A percentile compares a stretch with the other conserved stretches of the same genome.
These are phyloP conservation scores for Lobosporangium transversale DNA, from an alignment of 192 early-diverging fungal genomes.

Conservation along the genomic window DNA sequence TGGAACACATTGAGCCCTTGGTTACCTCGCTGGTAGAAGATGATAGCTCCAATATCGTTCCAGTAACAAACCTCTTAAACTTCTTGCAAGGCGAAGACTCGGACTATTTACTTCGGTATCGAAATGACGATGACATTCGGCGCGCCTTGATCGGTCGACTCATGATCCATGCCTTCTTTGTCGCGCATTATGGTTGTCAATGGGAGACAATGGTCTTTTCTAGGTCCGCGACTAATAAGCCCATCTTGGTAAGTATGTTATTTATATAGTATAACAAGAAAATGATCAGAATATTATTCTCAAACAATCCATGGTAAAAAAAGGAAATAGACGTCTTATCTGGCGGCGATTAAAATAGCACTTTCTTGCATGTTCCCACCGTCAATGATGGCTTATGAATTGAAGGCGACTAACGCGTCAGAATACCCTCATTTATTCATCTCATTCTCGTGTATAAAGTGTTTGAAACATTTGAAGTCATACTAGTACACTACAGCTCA, in stretches of 20 bases:
- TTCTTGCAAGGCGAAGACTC: slow-evolving; percentile 39
- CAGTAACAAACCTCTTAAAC: slow-evolving; percentile 36
- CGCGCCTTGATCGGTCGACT: slow-evolving; percentile 36
- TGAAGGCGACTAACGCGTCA: too few relatives aligned
- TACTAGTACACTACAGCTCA: too few relatives aligned
- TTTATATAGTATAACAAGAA: too few relatives aligned
- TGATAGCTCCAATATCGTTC: slow-evolving; percentile 33
- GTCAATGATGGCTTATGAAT: too few relatives aligned
- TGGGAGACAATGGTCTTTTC: slow-evolving; percentile 47
- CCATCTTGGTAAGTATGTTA: slow-evolving; percentile 32
- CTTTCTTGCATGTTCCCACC: too few relatives aligned
- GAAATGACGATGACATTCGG: slow-evolving; percentile 40
- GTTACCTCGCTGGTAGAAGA: slow-evolving; percentile 40
- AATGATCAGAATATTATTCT: too few relatives aligned
- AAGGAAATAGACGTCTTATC: too few relatives aligned
- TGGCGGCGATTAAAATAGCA: too few relatives aligned
- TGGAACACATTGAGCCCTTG: slow-evolving; percentile 37
- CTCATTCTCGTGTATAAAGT: too few relatives aligned
- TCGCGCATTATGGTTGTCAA: slow-evolving; percentile 15
- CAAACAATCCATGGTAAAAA: too few relatives aligned
- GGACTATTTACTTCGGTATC: slow-evolving; percentile 34
- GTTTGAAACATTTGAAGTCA: too few relatives aligned
- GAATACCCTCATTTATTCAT: too few relatives aligned
- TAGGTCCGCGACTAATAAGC: slow-evolving; percentile 34
- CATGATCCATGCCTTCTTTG: slow-evolving; percentile 51